Evolutionary conservation across 345 rosid genomes (phyloP), one percentile per base, ranked within the genome.

Genomic region (Linum trigynum): DNA sequence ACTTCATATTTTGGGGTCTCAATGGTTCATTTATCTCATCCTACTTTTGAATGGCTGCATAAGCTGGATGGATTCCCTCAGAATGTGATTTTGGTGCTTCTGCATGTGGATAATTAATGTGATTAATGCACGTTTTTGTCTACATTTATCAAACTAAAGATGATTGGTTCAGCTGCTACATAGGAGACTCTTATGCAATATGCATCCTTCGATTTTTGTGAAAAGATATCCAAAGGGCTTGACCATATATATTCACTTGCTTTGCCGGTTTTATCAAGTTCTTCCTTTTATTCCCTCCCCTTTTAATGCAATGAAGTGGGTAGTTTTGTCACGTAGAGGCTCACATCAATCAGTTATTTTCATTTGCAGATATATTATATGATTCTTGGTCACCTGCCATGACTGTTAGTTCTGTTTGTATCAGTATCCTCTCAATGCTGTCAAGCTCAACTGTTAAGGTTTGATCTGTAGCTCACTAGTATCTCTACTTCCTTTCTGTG

Each of bases 331-430:
- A 43, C 43, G 17, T 66, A 51, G 38, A 23, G 39, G 62, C 65
- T 69, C 35, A 64, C 57, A 14, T 23, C 45, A 63, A 45, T 57
- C 60, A 56, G 48, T 7, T 72, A 58, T 67, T 39, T 62, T 23
- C 32, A 23, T 23, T 59, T 77, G 80, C 78, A 91, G 99, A 92
- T 82, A 90, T 92, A 75, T 77, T 94, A 66, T 90, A 94, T 57
- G 99, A 94, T 80, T 94, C 99, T 38, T 94, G 99, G 99, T 94
- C 97, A 3, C 97, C 97, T 1, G 99, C 97, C 62, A 94, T 94
- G 97, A 94, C 97, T 0, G 99, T 90, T 68, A 86, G 95, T 76
- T 90, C 97, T 14, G 81, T 90, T 74, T 94, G 99, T 76, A 94
- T 94, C 75, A 94, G 97, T 84, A 88, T 94, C 75, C 97, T 94